phyloP scores from a whole-genome alignment of 75 land plant genomes.

The Chamaecyparis obtusa region DNA sequence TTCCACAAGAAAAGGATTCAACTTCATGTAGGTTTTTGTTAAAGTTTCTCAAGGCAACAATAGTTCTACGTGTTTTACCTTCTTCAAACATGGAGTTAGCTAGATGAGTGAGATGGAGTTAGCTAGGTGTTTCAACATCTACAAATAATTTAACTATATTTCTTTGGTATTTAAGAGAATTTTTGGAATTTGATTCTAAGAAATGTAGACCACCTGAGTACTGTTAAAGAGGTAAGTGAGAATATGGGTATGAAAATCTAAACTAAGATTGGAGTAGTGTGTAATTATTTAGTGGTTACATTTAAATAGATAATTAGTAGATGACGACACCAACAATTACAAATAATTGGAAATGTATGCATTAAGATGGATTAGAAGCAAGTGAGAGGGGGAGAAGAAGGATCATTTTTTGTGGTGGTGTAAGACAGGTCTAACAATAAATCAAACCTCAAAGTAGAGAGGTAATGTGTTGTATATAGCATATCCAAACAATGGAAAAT shows the following conservation, averaged over 20 bases:
- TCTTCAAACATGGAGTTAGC: conserved; percentile 58
- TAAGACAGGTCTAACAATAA: not conserved
- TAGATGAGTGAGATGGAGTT: conserved; percentile 42
- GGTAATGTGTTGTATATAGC: no score
- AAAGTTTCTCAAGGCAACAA: conserved; percentile 61
- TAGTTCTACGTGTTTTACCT: conserved; percentile 37
- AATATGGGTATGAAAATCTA: not conserved
- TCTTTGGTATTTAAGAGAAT: not conserved
- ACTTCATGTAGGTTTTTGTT: conserved; percentile 59
- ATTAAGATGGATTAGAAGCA: not conserved
- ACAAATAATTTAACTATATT: not conserved
- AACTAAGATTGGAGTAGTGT: not conserved
- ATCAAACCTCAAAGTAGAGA: not conserved
- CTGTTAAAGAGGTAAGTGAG: not conserved
- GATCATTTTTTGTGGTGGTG: not conserved
- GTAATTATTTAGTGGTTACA: not conserved
- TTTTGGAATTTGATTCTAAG: not conserved
- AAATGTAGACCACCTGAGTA: not conserved
- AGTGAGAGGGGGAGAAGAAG: not conserved
- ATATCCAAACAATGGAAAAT: not conserved
- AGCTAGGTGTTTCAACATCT: no score
- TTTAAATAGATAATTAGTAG: not conserved
- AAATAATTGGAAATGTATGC: not conserved
- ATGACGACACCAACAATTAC: not conserved
- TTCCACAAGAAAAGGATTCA: conserved; percentile 58